Evolutionary conservation across 768 basidiomycete species (phyloP).

Genomic region (Suillus variegatus): DNA sequence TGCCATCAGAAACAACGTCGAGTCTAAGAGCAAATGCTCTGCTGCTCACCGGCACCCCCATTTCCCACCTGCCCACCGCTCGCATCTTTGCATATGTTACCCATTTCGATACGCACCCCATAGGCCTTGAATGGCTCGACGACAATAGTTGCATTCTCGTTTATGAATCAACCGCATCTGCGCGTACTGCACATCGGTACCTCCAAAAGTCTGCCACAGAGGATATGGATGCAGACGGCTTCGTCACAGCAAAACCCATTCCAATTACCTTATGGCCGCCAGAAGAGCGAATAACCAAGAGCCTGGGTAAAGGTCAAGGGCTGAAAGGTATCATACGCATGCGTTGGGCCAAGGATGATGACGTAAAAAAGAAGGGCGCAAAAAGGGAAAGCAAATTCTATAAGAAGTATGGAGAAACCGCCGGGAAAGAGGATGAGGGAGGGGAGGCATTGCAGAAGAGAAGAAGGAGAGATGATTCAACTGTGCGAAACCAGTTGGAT

Average conservation of each 20-base stretch:
- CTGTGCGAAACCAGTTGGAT: conserved; percentile 50
- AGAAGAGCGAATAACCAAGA: conserved; percentile 73
- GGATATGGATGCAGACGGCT: conserved; percentile 54
- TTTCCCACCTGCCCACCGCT: conserved; percentile 72
- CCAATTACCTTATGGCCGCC: conserved; percentile 79
- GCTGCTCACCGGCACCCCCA: conserved; percentile 70
- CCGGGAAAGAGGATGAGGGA: conserved; percentile 60
- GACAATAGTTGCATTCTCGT: conserved; percentile 82
- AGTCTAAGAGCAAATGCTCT: conserved; percentile 60
- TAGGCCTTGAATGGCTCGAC: conserved; percentile 87
- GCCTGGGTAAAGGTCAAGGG: conserved; percentile 68
- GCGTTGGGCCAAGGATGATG: conserved; percentile 73
- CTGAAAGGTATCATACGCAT: conserved; percentile 67
- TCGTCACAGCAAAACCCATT: conserved; percentile 64
- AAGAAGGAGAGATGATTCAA: conserved; percentile 35
- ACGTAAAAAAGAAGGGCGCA: conserved; percentile 80
- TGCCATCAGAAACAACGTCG: conserved; percentile 42
- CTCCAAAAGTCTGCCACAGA: conserved; percentile 56
- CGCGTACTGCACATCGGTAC: conserved; percentile 49
- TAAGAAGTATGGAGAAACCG: conserved; percentile 63
- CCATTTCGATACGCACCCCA: conserved; percentile 72
- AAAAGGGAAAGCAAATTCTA: conserved; percentile 77
- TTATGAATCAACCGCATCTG: conserved; percentile 57
- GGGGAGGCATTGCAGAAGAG: conserved; percentile 34
- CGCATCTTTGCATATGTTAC: conserved; percentile 82